Percentiles rank a stretch among this genome's conserved stretches.
These are phyloP conservation scores for Eucalyptus marginata DNA, from an alignment of 345 rosid genomes.

Conservation along the genomic window DNA sequence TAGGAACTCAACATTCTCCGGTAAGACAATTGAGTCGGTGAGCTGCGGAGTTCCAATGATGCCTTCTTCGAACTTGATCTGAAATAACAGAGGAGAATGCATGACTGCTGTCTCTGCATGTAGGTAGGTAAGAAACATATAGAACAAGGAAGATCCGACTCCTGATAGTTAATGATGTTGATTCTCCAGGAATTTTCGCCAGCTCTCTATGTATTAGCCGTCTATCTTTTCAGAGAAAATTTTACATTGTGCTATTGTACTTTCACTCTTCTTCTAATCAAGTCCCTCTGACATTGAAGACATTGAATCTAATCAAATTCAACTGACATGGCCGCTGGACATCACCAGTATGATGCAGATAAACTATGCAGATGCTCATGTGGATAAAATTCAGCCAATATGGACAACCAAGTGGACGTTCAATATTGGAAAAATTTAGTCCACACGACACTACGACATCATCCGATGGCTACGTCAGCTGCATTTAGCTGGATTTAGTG, in stretches of 20 bases:
- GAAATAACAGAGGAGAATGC: not conserved
- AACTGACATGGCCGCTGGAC: not conserved
- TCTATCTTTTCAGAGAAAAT: not conserved
- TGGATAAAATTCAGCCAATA: not conserved
- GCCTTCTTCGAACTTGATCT: conserved; percentile 93
- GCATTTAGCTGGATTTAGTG: not conserved
- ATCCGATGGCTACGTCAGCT: not conserved
- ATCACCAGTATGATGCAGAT: not conserved
- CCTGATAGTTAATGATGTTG: not conserved
- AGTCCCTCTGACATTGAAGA: not conserved
- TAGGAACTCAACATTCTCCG: conserved; percentile 63
- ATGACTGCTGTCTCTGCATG: not conserved
- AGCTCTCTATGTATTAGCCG: not conserved
- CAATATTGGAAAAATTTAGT: not conserved
- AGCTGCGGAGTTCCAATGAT: conserved; percentile 87
- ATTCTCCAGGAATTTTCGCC: not conserved
- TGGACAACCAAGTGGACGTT: not conserved
- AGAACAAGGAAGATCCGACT: not conserved
- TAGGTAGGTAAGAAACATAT: not conserved
- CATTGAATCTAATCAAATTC: not conserved
- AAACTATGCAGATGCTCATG: not conserved
- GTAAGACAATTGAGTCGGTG: conserved; percentile 75
- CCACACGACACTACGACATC: not conserved
- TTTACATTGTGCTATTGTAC: not conserved
- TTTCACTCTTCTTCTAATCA: not conserved